Evolutionary conservation across 768 basidiomycete species (phyloP).

Genomic region (Roridomyces roridus): DNA sequence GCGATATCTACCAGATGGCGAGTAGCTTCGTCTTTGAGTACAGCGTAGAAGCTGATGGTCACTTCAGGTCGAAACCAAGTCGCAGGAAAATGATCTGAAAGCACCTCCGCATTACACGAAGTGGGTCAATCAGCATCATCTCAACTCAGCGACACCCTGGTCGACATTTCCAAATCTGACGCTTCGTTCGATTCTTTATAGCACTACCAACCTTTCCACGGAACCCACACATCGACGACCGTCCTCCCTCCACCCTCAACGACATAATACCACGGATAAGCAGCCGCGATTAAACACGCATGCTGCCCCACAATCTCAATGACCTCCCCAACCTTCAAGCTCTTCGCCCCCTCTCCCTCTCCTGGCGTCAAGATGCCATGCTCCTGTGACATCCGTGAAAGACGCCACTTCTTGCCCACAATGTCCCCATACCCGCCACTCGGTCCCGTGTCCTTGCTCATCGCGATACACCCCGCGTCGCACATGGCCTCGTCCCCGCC

Average conservation of each 20-base stretch:
- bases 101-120: no score
- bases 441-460: constrained; percentile 87
- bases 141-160: no score
- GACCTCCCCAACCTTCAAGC: constrained; percentile 61
- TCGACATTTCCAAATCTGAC: no score
- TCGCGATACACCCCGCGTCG: constrained; percentile 85
- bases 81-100: constrained; percentile 59
- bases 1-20: constrained; percentile 60
- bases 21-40: constrained; percentile 30
- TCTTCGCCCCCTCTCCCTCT: constrained; percentile 27
- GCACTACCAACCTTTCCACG: constrained; percentile 88
- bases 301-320: constrained; percentile 85
- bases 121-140: no score
- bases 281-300: constrained; percentile 83
- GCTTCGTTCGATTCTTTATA: no score
- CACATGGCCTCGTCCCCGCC: constrained; percentile 77
- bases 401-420: constrained; percentile 65
- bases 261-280: constrained; percentile 84
- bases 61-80: constrained; percentile 53
- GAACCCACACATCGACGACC: constrained; percentile 85
- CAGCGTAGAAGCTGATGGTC: not conserved
- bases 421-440: constrained; percentile 76
- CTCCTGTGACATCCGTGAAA: constrained; percentile 77
- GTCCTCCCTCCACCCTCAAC: constrained; percentile 64
- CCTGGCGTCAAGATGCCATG: constrained; percentile 70